These are phyloP conservation scores for Colletotrichum tropicicola DNA, from an alignment of 2,329 filamentous ascomycete genomes.

Conservation along the genomic window DNA sequence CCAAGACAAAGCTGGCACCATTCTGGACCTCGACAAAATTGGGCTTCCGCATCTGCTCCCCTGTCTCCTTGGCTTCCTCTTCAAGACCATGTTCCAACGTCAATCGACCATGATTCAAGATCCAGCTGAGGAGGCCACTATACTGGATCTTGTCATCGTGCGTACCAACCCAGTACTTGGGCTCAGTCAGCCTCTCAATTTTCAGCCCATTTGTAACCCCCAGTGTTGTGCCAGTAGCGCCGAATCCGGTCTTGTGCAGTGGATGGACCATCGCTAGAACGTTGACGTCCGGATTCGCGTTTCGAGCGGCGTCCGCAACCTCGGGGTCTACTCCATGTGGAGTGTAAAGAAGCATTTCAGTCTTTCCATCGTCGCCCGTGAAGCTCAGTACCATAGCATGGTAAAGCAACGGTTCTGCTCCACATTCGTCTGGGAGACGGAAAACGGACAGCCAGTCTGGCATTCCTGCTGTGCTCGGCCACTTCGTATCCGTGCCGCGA, in stretches of 20 bases:
- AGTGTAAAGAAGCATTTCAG: background rate
- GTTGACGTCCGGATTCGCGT: background rate
- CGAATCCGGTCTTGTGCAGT: background rate
- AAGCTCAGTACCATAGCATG: background rate
- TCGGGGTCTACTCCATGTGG: background rate
- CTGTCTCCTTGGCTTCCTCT: background rate
- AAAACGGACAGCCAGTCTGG: background rate
- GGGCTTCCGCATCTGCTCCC: background rate
- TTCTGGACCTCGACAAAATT: background rate
- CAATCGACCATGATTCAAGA: background rate
- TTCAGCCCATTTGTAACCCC: background rate
- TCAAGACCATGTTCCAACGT: background rate
- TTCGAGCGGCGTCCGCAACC: background rate
- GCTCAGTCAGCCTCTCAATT: background rate
- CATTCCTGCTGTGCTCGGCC: background rate
- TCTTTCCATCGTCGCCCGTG: background rate
- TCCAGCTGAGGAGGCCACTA: background rate
- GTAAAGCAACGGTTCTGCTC: background rate
- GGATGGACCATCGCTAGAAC: background rate
- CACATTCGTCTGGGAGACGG: background rate
- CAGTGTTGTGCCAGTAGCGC: background rate
- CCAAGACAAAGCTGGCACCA: background rate
- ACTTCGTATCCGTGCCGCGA: background rate
- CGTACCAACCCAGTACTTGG: conserved; percentile 10
- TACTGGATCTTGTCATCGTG: conserved; percentile 1